Percentiles rank a stretch among this genome's conserved stretches.
Conservation (phyloP, 805 yeast species). For the Starmerella sirachaensis region DNA sequence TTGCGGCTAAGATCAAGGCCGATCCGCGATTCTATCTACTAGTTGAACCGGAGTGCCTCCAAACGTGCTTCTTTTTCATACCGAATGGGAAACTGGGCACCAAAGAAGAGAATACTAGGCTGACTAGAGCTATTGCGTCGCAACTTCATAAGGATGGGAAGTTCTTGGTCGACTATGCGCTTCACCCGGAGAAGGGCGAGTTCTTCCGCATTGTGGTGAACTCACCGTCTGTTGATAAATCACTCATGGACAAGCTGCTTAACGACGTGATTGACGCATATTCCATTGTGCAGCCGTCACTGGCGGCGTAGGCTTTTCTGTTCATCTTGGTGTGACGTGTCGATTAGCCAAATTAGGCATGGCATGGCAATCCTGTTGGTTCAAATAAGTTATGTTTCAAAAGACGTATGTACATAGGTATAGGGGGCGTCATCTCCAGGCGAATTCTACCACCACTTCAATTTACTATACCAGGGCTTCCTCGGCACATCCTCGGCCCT, state of each 20-base stretch:
- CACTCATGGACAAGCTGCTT: slow-evolving; percentile 37
- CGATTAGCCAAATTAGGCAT: too few species aligned
- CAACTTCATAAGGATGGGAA: slow-evolving; percentile 50
- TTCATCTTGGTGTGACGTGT: not conserved
- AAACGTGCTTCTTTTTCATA: slow-evolving; percentile 68
- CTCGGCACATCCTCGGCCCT: too few species aligned
- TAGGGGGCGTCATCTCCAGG: too few species aligned
- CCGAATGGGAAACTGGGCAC: slow-evolving; percentile 31
- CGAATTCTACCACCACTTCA: slow-evolving; percentile 7
- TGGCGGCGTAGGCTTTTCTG: not conserved
- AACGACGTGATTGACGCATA: slow-evolving; percentile 17
- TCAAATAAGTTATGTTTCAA: not conserved
- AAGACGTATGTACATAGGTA: slow-evolving; percentile 2
- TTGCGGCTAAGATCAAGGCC: slow-evolving; percentile 36
- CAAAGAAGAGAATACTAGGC: slow-evolving; percentile 36
- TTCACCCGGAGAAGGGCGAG: slow-evolving; percentile 53
- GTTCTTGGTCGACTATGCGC: slow-evolving; percentile 69
- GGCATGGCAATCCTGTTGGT: not conserved
- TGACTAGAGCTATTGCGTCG: slow-evolving; percentile 51
- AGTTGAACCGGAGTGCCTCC: slow-evolving; percentile 61
- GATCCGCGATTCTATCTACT: slow-evolving; percentile 43
- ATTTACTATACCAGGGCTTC: slow-evolving; percentile 3
- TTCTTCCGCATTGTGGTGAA: slow-evolving; percentile 77
- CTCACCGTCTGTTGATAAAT: slow-evolving; percentile 45
- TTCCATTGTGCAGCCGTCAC: too few species aligned